A percentile compares a stretch with the other conserved stretches of the same genome.
These are phyloP conservation scores for Auricularia cornea DNA, from an alignment of 768 basidiomycete species.

Conservation along the genomic window DNA sequence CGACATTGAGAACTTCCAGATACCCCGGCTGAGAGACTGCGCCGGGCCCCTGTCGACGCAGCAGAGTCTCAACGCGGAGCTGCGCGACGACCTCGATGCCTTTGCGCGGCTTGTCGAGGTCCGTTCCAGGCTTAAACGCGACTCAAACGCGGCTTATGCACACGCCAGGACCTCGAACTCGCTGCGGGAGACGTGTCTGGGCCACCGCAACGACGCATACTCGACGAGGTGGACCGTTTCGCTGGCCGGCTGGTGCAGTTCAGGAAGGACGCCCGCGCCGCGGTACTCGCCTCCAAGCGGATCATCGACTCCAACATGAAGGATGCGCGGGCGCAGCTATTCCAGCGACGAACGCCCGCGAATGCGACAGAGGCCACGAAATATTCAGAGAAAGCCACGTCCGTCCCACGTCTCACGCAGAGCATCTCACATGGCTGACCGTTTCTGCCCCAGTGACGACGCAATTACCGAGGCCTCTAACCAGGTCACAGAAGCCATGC, in stretches of 20 bases:
- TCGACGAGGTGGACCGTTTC: conserved; percentile 7
- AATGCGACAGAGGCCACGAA: conserved; percentile 46
- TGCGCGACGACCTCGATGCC: conserved; percentile 65
- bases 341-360: conserved; percentile 65
- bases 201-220: background rate
- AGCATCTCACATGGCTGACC: background rate
- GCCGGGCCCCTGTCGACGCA: conserved; percentile 61
- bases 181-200: conserved; percentile 50
- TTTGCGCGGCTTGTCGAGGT: conserved; percentile 66
- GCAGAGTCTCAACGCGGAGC: conserved; percentile 62
- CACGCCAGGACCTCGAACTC: conserved; percentile 54
- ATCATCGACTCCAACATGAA: conserved; percentile 52
- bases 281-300: conserved; percentile 65
- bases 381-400: conserved; percentile 52
- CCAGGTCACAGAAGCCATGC: conserved; percentile 80
- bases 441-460: conserved; percentile 50
- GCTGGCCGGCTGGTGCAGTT: conserved; percentile 32
- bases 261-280: conserved; percentile 54
- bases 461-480: conserved; percentile 81
- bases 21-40: conserved; percentile 66
- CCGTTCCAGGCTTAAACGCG: conserved; percentile 1
- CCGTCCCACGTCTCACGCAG: conserved; percentile 19
- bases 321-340: background rate
- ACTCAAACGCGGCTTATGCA: conserved; percentile 4
- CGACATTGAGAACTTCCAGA: conserved; percentile 61